Evolutionary conservation across 352 stramenopile genomes (phyloP).

Genomic region (Phytophthora cajani): DNA sequence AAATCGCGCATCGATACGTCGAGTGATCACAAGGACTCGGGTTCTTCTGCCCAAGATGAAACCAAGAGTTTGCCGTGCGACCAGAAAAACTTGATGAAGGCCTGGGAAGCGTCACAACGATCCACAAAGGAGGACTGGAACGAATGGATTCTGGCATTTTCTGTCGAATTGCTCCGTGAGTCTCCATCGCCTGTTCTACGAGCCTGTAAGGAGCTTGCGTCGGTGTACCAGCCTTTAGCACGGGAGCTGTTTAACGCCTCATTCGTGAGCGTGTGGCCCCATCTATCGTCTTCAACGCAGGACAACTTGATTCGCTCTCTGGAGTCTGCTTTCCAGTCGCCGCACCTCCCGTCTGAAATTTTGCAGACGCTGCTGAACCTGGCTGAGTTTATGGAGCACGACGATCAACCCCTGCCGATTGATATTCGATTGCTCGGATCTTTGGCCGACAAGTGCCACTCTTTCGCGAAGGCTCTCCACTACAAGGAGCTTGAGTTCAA

Average conservation of each 20-base stretch:
- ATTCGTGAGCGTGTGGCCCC: conserved; percentile 99
- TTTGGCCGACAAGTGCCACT: conserved; percentile 97
- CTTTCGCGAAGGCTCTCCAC: conserved; percentile 98
- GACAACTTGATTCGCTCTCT: conserved; percentile 95
- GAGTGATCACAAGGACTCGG: conserved; percentile 46
- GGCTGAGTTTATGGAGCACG: conserved; percentile 99
- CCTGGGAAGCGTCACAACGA: conserved; percentile 85
- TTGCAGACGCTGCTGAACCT: conserved; percentile 98
- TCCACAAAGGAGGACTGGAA: conserved; percentile 96
- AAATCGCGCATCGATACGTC: conserved; percentile 54
- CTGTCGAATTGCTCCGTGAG: conserved; percentile 97
- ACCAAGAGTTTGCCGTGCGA: conserved; percentile 82
- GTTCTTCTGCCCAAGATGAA: conserved; percentile 53
- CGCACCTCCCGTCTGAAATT: conserved; percentile 97
- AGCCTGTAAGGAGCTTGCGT: conserved; percentile 95
- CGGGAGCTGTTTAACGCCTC: conserved; percentile 98
- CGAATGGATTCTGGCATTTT: conserved; percentile 98
- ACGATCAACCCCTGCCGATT: conserved; percentile 97
- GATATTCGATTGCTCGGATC: conserved; percentile 97
- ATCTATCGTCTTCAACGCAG: conserved; percentile 91
- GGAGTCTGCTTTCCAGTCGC: conserved; percentile 94
- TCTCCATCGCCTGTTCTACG: conserved; percentile 96
- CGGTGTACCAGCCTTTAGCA: conserved; percentile 98
- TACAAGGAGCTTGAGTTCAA: conserved; percentile 99
- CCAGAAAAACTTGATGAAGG: conserved; percentile 86